A percentile compares a stretch with the other conserved stretches of the same genome.
phyloP scores from a whole-genome alignment of 495 filamentous ascomycete species.

The Platismatia glauca region DNA sequence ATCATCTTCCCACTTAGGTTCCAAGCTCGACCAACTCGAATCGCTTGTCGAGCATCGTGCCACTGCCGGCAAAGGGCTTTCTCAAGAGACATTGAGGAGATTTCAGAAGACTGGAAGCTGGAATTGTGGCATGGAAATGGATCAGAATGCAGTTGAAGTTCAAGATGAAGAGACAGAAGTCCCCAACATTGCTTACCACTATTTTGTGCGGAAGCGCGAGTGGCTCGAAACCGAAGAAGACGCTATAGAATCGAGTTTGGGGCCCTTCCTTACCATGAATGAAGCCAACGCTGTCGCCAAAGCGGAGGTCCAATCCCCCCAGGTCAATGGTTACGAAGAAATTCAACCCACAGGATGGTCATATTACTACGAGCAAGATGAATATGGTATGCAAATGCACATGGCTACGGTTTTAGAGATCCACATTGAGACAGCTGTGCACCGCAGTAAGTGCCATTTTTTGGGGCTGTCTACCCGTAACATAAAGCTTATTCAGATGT shows the following conservation, averaged over 20 bases:
- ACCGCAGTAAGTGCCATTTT: neutral
- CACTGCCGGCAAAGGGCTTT: neutral
- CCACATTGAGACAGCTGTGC: neutral
- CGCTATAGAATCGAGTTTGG: neutral
- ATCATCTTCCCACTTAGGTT: neutral
- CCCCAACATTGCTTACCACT: neutral
- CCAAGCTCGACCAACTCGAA: too few species aligned
- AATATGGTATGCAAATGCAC: conserved; percentile 10
- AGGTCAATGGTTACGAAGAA: neutral
- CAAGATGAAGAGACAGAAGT: neutral
- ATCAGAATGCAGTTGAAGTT: neutral
- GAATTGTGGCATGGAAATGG: neutral
- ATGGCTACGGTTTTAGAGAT: conserved; percentile 1
- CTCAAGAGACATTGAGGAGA: neutral
- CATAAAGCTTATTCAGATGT: neutral
- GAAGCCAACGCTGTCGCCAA: conserved; percentile 1
- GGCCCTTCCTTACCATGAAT: neutral
- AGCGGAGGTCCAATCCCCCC: conserved; percentile 1
- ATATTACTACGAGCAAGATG: conserved; percentile 6
- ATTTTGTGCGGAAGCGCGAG: conserved; percentile 3
- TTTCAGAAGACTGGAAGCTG: neutral
- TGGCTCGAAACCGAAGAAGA: conserved; percentile 4
- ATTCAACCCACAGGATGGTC: neutral
- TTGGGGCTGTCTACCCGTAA: too few species aligned
- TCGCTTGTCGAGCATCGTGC: neutral